Conservation (phyloP, 768 basidiomycete species). For the Cantharellus anzutake region DNA sequence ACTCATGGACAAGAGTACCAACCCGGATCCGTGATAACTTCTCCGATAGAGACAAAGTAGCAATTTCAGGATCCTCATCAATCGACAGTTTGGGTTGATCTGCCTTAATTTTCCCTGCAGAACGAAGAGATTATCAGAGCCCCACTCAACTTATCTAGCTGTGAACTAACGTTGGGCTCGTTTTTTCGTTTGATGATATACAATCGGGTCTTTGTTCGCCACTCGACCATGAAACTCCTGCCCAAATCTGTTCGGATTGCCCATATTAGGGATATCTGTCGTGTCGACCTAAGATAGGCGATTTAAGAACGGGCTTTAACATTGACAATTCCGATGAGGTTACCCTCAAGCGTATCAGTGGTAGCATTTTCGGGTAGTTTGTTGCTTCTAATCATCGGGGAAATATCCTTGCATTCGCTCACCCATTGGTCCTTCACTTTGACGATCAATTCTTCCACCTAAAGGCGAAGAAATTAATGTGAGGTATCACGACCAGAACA, state of each 20-base stretch:
- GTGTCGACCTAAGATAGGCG: slow-evolving; percentile 56
- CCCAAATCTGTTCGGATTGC: slow-evolving; percentile 91
- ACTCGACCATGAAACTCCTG: slow-evolving; percentile 82
- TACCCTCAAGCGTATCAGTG: slow-evolving; percentile 72
- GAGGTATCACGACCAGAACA: not conserved
- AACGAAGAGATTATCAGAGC: not conserved
- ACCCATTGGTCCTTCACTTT: slow-evolving; percentile 65
- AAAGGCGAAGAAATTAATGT: not conserved
- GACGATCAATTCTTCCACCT: slow-evolving; percentile 67
- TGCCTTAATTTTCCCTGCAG: slow-evolving; percentile 25
- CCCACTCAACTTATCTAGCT: not conserved
- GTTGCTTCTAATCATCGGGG: slow-evolving; percentile 31
- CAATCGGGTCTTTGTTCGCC: slow-evolving; percentile 88
- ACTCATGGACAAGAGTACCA: slow-evolving; percentile 78
- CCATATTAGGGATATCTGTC: slow-evolving; percentile 75
- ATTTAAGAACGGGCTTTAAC: not conserved
- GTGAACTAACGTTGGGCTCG: slow-evolving; percentile 10
- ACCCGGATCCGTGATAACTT: slow-evolving; percentile 70
- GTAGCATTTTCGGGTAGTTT: slow-evolving; percentile 42
- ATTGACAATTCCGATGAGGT: not conserved
- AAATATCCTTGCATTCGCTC: slow-evolving; percentile 44
- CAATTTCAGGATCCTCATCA: slow-evolving; percentile 37
- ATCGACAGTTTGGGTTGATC: slow-evolving; percentile 69
- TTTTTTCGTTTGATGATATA: slow-evolving; percentile 75
- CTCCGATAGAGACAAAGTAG: slow-evolving; percentile 33